A percentile compares a stretch with the other conserved stretches of the same genome.
Evolutionary conservation across 2,329 filamentous ascomycete genomes (phyloP).

Genomic region (Cladosporium cucumerinum): DNA sequence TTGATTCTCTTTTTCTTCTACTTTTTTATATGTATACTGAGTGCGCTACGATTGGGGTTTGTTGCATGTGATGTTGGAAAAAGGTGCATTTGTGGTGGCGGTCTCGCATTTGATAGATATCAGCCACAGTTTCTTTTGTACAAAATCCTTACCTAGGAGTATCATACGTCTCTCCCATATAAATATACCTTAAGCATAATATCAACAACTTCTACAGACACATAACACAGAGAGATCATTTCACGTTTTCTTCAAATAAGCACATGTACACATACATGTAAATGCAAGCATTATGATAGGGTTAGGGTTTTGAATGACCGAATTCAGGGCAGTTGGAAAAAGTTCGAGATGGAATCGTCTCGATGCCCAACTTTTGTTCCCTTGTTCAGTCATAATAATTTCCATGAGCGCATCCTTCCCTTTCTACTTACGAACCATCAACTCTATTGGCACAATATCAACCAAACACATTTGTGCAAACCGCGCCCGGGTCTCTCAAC

Average conservation of each 20-base stretch:
- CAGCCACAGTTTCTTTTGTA: not conserved
- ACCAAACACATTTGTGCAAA: not conserved
- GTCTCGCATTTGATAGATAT: not conserved
- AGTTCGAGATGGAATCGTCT: constrained; percentile 1
- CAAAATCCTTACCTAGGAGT: not conserved
- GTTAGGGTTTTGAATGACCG: not conserved
- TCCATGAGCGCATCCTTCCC: not conserved
- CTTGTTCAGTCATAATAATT: not conserved
- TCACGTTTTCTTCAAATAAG: not conserved
- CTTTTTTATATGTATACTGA: not conserved
- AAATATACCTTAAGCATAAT: not conserved
- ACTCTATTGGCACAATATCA: too few relatives aligned
- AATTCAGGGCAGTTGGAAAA: not conserved
- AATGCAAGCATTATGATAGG: not conserved
- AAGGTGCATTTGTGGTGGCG: not conserved
- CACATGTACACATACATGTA: not conserved
- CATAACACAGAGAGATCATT: not conserved
- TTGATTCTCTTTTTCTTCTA: not conserved
- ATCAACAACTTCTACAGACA: not conserved
- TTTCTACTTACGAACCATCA: not conserved
- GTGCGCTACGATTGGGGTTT: not conserved
- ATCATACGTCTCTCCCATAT: not conserved
- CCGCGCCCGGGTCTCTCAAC: not conserved
- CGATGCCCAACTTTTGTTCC: not conserved
- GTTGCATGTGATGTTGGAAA: not conserved